Evolutionary conservation across 176 grass and related monocot species (phyloP).

Genomic region (Miscanthus lutarioriparius): DNA sequence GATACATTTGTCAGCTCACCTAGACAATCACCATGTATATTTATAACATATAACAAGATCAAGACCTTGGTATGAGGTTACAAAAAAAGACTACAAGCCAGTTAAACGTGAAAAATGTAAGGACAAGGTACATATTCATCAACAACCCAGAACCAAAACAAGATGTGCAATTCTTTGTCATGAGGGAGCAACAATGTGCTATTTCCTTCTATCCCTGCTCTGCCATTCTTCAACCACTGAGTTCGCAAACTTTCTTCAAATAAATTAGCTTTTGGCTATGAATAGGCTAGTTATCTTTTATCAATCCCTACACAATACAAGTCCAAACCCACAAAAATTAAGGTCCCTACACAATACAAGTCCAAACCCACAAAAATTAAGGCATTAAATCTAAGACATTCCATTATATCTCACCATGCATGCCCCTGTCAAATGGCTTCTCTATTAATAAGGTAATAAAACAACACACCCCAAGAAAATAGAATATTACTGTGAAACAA

Average conservation of each 20-base stretch:
- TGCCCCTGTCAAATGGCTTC: not conserved
- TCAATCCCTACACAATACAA: constrained; percentile 10
- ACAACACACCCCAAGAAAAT: not conserved
- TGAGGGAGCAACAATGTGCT: not conserved
- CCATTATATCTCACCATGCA: not conserved
- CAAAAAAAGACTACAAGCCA: constrained; percentile 13
- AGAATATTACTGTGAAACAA: not conserved
- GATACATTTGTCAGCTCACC: constrained; percentile 32
- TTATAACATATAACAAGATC: constrained; percentile 23
- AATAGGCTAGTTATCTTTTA: constrained; percentile 20
- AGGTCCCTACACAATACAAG: no score
- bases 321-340: not conserved
- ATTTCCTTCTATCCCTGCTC: not conserved
- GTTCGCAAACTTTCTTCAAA: constrained; percentile 1
- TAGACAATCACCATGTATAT: constrained; percentile 11
- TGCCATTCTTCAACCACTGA: constrained; percentile 12
- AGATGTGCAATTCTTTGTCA: not conserved
- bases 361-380: not conserved
- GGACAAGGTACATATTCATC: constrained; percentile 8
- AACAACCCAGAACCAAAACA: constrained; percentile 17
- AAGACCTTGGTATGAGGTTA: not conserved
- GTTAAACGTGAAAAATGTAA: not conserved
- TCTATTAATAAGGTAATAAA: not conserved
- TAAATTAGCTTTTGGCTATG: not conserved
- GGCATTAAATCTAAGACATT: not conserved